Conservation (phyloP, 2,329 filamentous ascomycete species). For the Phialemoniopsis sp. region DNA sequence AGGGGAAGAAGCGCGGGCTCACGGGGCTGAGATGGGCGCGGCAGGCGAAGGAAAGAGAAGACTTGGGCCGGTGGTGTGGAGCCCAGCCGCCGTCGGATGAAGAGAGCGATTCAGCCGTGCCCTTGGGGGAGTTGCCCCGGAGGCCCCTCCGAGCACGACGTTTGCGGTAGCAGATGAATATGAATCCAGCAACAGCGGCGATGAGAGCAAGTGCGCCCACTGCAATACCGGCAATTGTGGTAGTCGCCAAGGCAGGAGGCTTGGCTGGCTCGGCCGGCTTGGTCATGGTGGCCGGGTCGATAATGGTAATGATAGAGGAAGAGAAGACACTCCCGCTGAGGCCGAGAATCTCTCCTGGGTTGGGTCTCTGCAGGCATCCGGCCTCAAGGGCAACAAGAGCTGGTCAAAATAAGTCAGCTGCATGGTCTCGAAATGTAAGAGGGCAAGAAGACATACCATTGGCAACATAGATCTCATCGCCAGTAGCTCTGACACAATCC, state of each 20-base stretch:
- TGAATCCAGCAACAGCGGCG: slow-evolving; percentile 29
- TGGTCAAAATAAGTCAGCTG: slow-evolving; percentile 15
- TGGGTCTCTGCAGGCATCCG: slow-evolving; percentile 44
- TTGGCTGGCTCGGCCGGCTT: slow-evolving; percentile 3
- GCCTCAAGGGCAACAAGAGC: slow-evolving; percentile 47
- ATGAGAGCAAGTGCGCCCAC: slow-evolving; percentile 32
- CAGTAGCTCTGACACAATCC: slow-evolving; percentile 38
- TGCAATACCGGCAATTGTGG: slow-evolving; percentile 39
- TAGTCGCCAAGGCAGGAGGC: slow-evolving; percentile 21
- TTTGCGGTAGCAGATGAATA: slow-evolving; percentile 41
- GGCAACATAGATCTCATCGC: slow-evolving; percentile 36
- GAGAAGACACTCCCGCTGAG: slow-evolving; percentile 23
- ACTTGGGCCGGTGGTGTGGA: slow-evolving; percentile 28
- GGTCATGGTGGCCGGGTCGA: slow-evolving; percentile 22
- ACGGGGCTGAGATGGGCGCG: slow-evolving; percentile 36
- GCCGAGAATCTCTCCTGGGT: slow-evolving; percentile 16
- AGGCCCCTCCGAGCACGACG: slow-evolving; percentile 28
- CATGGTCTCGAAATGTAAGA: not conserved
- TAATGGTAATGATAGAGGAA: slow-evolving; percentile 18
- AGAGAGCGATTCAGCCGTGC: slow-evolving; percentile 17
- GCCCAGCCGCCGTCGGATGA: slow-evolving; percentile 5
- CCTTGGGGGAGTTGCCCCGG: slow-evolving; percentile 16
- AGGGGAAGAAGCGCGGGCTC: slow-evolving; percentile 23
- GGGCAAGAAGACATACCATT: slow-evolving; percentile 37
- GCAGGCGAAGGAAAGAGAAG: slow-evolving; percentile 47